Base-by-base conservation (phyloP, 2,329 filamentous ascomycete species). In the Meredithiella fracta region DNA sequence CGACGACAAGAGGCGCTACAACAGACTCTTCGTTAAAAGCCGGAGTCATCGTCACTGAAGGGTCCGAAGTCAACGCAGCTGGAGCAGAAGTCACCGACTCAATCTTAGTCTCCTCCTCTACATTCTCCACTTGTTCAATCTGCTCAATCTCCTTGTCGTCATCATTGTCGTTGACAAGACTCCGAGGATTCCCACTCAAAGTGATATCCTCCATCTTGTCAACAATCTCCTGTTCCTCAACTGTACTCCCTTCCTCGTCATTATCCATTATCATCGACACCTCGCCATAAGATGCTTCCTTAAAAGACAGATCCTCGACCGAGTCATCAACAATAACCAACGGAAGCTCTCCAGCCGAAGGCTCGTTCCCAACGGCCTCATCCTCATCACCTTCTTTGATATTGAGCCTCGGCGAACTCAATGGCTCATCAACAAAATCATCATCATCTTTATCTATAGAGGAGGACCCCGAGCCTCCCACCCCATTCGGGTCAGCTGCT, bases 341-440 rank as follows among this genome's bases (percentile, higher is more conserved):
- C 2, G 57, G 54, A 7, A 63, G 37, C 58, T 67, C 68, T 8
- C 57, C 26, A 2, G 47, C 25, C 4, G 57, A 40, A 23, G 60
- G n/a, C 29, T 56, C 57, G 29, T 73, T 0, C 29, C 11, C 29
- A 5, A 34, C 29, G 79, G 78, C 0, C 78, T 82, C 6, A 82
- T 66, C 0, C 78, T 79, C 77, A 1, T 79, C 67, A 52, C 81
- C 65, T 74, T 47, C 49, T 20, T 31, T 47, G 20, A 59, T 56
- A 17, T 79, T 73, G 7, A 91, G 73, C 3, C 74, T 72, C 2
- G 80, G 79, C 2, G 85, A 86, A 61, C 79, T 85, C 17, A 88
- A 72, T 2, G 85, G 83, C 66, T 90, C 85, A 60, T 90, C 85
- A 20, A 89, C 83, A 64, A 90, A 85, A 58, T 87, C 82, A 53